Percentiles rank a stretch among this genome's conserved stretches.
Conservation (phyloP, 768 basidiomycete genomes). For the Mycena epipterygia region DNA sequence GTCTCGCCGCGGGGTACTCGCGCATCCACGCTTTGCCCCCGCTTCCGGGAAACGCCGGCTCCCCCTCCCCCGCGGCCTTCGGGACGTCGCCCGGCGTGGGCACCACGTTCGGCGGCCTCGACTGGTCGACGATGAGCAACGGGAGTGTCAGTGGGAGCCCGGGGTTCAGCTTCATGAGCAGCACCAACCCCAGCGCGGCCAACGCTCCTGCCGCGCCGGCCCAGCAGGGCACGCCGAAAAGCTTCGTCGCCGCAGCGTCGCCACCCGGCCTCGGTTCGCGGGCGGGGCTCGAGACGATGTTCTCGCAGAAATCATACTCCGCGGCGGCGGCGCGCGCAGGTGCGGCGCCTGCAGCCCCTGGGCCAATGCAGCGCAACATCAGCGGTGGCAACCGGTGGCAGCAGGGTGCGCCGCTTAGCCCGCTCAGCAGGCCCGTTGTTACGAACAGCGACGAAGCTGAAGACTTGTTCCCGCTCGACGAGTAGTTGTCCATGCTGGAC, state of each 20-base stretch:
- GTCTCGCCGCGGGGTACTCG: constrained; percentile 91
- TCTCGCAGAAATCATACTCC: constrained; percentile 70
- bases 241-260: constrained; percentile 29
- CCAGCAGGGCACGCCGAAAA: background rate
- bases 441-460: constrained; percentile 78
- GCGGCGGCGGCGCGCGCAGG: constrained; percentile 50
- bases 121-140: constrained; percentile 35
- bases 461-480: constrained; percentile 61
- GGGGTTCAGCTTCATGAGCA: constrained; percentile 27
- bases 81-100: constrained; percentile 37
- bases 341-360: constrained; percentile 29
- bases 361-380: constrained; percentile 40
- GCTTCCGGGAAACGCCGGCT: constrained; percentile 49
- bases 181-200: background rate
- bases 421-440: constrained; percentile 71
- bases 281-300: constrained; percentile 63
- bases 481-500: constrained; percentile 8
- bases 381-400: constrained; percentile 51
- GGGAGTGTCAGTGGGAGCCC: constrained; percentile 32
- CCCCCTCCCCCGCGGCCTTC: constrained; percentile 44
- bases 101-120: constrained; percentile 19
- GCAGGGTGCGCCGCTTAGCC: constrained; percentile 64
- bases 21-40: constrained; percentile 84
- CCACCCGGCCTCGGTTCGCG: constrained; percentile 23
- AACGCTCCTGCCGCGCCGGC: background rate